Evolutionary conservation across 176 grass and related monocot genomes (phyloP).

Genomic region (Zoysia japonica): DNA sequence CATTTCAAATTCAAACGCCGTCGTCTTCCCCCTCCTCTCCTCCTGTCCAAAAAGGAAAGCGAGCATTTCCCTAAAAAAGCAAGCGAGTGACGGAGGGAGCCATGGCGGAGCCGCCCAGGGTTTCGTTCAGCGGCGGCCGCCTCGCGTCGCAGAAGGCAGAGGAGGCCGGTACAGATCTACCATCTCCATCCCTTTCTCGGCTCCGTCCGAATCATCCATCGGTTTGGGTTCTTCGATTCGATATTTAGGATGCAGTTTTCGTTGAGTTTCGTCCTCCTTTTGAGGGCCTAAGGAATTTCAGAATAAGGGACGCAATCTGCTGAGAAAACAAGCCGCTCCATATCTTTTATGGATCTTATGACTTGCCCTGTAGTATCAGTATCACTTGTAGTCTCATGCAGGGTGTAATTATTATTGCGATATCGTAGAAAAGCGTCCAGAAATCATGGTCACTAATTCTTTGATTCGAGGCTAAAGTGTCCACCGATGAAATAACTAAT

Average conservation of each 20-base stretch:
- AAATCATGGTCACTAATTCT: not conserved
- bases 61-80: too few species aligned
- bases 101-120: slow-evolving; percentile 47
- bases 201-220: not conserved
- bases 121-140: slow-evolving; percentile 75
- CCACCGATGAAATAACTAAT: not conserved
- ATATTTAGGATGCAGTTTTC: not conserved
- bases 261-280: not conserved
- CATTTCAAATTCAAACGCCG: slow-evolving; percentile 52
- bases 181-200: not conserved
- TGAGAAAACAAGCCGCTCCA: not conserved
- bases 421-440: not conserved
- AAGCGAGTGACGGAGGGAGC: not conserved
- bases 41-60: too few species aligned
- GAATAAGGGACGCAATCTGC: not conserved
- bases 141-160: slow-evolving; percentile 69
- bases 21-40: not conserved
- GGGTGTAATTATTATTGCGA: not conserved
- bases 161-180: slow-evolving; percentile 60
- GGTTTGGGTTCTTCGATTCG: not conserved
- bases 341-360: not conserved
- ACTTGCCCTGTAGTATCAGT: not conserved
- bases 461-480: not conserved
- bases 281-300: not conserved
- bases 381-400: not conserved